Base-by-base conservation (phyloP, 2,329 filamentous ascomycete species). In the Pseudogymnoascus sp. region DNA sequence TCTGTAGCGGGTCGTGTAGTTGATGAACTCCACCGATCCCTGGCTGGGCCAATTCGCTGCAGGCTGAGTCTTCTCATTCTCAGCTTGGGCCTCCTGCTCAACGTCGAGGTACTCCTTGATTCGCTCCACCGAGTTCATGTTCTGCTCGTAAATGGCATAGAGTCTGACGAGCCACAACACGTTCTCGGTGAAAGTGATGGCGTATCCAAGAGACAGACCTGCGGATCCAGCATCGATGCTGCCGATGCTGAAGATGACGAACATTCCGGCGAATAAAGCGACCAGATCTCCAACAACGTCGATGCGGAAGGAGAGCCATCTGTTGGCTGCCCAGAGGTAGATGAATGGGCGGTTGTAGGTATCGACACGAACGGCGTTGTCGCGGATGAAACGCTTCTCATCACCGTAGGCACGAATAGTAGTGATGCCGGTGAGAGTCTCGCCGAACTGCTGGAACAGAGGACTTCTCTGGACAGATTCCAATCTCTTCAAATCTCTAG, bases 51-150 rank as follows among this genome's bases (percentile, higher is more conserved):
- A 99, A 73, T 90, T 87, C 4, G 82, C 77, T 0, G 89, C 82
- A 6, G 95, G 95, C 28, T 91, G 84, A 68, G 86, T 90, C 65
- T 93, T 86, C 63, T 92, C 86, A 43, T 96, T 84, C 43, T 96
- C 80, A 1, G 90, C 82, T 0, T 84, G 80, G 1, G 95, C 93
- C 77, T 99, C 95, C 75, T 97, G 93, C 71, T 98, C 93, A 0
- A 99, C 90, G 51, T 98, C 92, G 37, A 98, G 84, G 73, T 98
- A 99, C 75, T 99, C 95, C 79, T 96, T 96, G 73, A 99, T 89
- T 72, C 95, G 90, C 78, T 99, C 95, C 60, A 98, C 93, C 2
- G 93, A 93, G 77, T 99, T 99, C 95, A 99, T 98, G 77, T 97
- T 98, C 77, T 99, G 95, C 78, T 99, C 95, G 72, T 98, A 97